A percentile compares a stretch with the other conserved stretches of the same genome.
Evolutionary conservation across 768 basidiomycete species (phyloP).

Genomic region (Mycena galopus): DNA sequence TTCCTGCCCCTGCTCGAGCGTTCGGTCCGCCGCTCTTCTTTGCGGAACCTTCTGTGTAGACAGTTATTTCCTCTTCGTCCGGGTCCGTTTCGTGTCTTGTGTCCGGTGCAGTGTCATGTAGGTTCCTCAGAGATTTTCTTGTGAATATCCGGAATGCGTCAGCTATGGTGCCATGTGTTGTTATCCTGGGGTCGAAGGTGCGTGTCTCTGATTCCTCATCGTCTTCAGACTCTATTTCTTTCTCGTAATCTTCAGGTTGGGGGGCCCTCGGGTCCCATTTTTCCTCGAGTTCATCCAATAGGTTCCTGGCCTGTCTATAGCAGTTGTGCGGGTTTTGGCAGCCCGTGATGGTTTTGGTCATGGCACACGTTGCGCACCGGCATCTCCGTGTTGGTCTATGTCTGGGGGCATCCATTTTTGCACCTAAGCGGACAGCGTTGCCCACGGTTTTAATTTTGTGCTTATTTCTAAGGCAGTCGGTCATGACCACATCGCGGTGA

Average conservation of each 20-base stretch:
- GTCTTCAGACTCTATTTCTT: no score
- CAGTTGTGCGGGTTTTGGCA: not conserved
- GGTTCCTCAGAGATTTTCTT: not conserved
- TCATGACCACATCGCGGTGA: not conserved
- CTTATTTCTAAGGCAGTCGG: not conserved
- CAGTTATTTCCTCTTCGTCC: not conserved
- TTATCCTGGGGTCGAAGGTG: no score
- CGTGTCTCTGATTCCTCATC: no score
- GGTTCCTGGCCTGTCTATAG: not conserved
- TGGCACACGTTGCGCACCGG: not conserved
- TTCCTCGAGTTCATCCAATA: not conserved
- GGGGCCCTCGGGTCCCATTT: not conserved
- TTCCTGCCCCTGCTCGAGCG: not conserved
- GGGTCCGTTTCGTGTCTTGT: not conserved
- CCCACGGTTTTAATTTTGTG: not conserved
- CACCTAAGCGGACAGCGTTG: not conserved
- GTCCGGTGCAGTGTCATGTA: not conserved
- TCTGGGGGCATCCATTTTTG: not conserved
- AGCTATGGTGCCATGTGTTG: no score
- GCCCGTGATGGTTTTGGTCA: not conserved
- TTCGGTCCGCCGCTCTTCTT: not conserved
- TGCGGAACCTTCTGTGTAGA: constrained; percentile 5
- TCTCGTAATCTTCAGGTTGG: not conserved
- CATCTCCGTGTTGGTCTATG: not conserved
- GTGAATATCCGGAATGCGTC: no score